phyloP scores from a whole-genome alignment of 2,329 filamentous ascomycete species.

The Penicillium sp. region DNA sequence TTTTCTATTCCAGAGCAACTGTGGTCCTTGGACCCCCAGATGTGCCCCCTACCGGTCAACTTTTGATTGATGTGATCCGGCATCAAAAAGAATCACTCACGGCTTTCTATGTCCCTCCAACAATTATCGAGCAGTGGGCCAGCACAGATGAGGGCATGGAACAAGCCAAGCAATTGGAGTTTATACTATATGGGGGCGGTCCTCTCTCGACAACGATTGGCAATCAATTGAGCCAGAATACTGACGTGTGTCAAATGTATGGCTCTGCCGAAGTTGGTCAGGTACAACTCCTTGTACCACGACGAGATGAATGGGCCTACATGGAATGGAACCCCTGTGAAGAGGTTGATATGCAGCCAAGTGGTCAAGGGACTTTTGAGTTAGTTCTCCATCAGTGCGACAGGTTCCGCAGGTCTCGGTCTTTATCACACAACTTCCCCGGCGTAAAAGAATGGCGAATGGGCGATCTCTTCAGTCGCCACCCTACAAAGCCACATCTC shows the following conservation, averaged over 20 bases:
- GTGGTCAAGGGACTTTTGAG: constrained; percentile 18
- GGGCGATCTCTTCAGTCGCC: constrained; percentile 20
- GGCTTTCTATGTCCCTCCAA: constrained; percentile 28
- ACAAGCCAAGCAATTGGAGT: constrained; percentile 13
- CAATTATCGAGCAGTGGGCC: constrained; percentile 17
- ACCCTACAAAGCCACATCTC: constrained; percentile 22
- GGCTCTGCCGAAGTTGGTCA: constrained; percentile 13
- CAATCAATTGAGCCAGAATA: not conserved
- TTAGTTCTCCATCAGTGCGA: constrained; percentile 12
- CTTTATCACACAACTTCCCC: constrained; percentile 20
- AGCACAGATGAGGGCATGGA: constrained; percentile 17
- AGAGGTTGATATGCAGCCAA: constrained; percentile 18
- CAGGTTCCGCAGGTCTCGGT: not conserved
- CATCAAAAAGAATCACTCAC: not conserved
- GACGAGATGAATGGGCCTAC: constrained; percentile 19
- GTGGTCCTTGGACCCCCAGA: constrained; percentile 10
- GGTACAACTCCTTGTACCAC: not conserved
- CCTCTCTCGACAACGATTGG: constrained; percentile 15
- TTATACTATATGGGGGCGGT: constrained; percentile 18
- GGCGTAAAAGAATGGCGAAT: constrained; percentile 18
- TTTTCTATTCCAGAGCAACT: too few relatives aligned
- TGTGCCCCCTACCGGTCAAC: too few relatives aligned
- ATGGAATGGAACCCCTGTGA: constrained; percentile 21
- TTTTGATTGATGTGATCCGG: too few relatives aligned
- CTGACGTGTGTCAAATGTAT: constrained; percentile 13